These are phyloP conservation scores for Lipomyces lipofer DNA, from an alignment of 805 yeast species.

Conservation along the genomic window DNA sequence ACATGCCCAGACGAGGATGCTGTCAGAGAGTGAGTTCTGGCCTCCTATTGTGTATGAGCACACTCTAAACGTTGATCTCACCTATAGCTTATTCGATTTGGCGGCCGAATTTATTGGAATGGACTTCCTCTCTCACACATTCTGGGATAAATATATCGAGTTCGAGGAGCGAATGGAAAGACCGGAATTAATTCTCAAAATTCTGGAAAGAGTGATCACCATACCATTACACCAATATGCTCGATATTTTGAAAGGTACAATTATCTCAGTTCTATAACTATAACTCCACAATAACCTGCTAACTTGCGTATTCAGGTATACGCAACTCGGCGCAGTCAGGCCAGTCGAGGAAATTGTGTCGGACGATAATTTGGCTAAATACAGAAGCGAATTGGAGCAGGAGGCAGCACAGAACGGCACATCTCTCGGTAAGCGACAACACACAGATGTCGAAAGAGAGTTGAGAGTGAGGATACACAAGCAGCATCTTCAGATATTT, in stretches of 20 bases:
- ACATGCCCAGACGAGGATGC: slow-evolving; percentile 31
- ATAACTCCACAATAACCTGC: slow-evolving; percentile 41
- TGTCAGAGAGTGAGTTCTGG: slow-evolving; percentile 24
- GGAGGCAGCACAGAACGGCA: slow-evolving; percentile 13
- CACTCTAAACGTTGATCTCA: too few species aligned
- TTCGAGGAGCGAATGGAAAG: slow-evolving; percentile 54
- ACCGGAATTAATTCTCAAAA: slow-evolving; percentile 46
- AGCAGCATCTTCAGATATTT: slow-evolving; percentile 48
- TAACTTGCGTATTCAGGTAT: slow-evolving; percentile 30
- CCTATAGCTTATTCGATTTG: slow-evolving; percentile 45
- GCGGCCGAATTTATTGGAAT: slow-evolving; percentile 59
- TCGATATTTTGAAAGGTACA: slow-evolving; percentile 55
- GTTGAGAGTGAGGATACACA: slow-evolving; percentile 46
- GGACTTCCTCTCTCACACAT: slow-evolving; percentile 72
- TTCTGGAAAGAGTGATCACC: slow-evolving; percentile 38
- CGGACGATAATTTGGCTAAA: slow-evolving; percentile 37
- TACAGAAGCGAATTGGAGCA: slow-evolving; percentile 30
- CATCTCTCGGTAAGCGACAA: slow-evolving; percentile 31
- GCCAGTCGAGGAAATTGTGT: slow-evolving; percentile 40
- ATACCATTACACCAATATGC: slow-evolving; percentile 88
- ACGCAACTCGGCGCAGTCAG: slow-evolving; percentile 38
- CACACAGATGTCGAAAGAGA: slow-evolving; percentile 43
- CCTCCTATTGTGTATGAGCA: too few species aligned
- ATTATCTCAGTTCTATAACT: slow-evolving; percentile 6
- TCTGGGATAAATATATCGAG: slow-evolving; percentile 79